These are phyloP conservation scores for Metarhizium sp. DNA, from an alignment of 2,329 filamentous ascomycete species.

Conservation along the genomic window DNA sequence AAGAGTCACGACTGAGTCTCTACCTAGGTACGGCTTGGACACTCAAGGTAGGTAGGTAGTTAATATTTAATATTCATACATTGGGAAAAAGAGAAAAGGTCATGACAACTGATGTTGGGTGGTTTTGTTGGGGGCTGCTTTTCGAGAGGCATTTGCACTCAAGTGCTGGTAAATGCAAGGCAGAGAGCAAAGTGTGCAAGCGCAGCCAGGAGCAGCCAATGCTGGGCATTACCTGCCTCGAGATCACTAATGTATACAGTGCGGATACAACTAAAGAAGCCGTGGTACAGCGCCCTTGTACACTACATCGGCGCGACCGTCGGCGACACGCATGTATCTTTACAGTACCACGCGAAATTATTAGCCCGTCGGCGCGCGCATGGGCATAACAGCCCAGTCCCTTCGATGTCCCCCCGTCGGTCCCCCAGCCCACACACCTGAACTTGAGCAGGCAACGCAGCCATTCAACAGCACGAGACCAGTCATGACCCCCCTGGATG, in stretches of 20 bases:
- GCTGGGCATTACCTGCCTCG: not conserved
- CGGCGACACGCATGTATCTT: constrained; percentile 22
- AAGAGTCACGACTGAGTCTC: too few relatives aligned
- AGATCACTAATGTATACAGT: constrained; percentile 24
- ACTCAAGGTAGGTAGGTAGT: too few relatives aligned
- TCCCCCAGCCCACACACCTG: not conserved
- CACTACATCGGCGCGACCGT: constrained; percentile 25
- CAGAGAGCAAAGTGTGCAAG: too few relatives aligned
- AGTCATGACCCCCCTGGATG: not conserved
- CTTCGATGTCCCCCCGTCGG: not conserved
- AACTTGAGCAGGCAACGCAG: constrained; percentile 1
- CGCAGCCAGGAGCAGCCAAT: not conserved
- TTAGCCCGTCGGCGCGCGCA: not conserved
- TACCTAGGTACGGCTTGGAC: too few relatives aligned
- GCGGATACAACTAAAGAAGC: constrained; percentile 11
- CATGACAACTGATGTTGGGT: too few relatives aligned
- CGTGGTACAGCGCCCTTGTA: constrained; percentile 24
- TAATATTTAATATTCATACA: too few relatives aligned
- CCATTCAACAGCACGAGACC: not conserved
- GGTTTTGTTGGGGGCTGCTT: too few relatives aligned
- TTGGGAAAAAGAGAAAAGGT: too few relatives aligned
- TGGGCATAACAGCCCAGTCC: not conserved
- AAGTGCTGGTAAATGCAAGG: too few relatives aligned
- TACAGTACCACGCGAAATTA: constrained; percentile 27
- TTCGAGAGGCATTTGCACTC: too few relatives aligned